Evolutionary conservation across 106 monocot species (phyloP), one percentile per base, ranked within the genome.

Genomic region (Ottelia alismoides): DNA sequence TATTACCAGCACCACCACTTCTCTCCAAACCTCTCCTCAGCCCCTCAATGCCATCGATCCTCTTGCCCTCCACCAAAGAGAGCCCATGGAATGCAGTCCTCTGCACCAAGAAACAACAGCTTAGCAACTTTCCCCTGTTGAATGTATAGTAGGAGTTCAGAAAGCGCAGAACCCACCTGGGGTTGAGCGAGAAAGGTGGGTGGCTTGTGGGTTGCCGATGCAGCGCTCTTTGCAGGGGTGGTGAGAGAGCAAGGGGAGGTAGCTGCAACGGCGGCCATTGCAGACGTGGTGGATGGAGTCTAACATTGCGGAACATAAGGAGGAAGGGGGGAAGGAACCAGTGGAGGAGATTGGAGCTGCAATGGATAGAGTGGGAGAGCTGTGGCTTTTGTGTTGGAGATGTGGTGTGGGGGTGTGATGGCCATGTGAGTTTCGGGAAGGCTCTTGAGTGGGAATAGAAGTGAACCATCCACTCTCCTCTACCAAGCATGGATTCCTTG

Each of bases 11-110:
- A 5, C 25, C 20, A 14, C 30, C 27, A 56, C 50, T 35, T 35
- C 49, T 66, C 62, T 24, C n/a, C n/a, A n/a, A n/a, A n/a, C n/a
- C n/a, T n/a, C n/a, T n/a, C n/a, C n/a, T 69, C 16, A 9, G 11
- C 52, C 55, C 64, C 27, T 48, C 64, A 10, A 24, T n/a, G 11
- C 52, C 46, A 5, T 11, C 9, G 6, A 56, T 46, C 60, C 66
- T 62, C 26, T 47, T 68, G 31, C 32, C 57, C 29, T 78, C 83
- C 45, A 56, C 17, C 47, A 91, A 54, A 3, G 74, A 51, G 14
- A 72, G 0, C 23, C 84, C 80, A 60, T 68, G 51, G 55, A 78
- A 76, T n/a, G n/a, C n/a, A n/a, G n/a, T n/a, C n/a, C n/a, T n/a
- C n/a, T 18, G 55, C 71, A 43, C n/a, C n/a, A n/a, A n/a, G n/a